Evolutionary conservation across 2,329 filamentous ascomycete species (phyloP).

Genomic region (Epichloe gansuensis): DNA sequence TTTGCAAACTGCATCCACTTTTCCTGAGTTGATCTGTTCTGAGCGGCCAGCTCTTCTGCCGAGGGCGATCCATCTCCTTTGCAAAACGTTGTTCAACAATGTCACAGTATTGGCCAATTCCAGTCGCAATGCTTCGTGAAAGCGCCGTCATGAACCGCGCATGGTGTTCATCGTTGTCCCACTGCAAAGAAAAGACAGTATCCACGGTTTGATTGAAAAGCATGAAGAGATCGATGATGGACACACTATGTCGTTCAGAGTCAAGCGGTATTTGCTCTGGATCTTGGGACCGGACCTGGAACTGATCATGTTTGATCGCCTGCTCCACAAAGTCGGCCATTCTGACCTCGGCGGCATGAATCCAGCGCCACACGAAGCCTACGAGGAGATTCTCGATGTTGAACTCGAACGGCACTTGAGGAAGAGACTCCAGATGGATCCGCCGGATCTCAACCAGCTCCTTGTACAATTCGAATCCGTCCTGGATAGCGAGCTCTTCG

Average conservation of each 20-base stretch:
- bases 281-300: slow-evolving; percentile 59
- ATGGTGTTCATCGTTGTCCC: slow-evolving; percentile 88
- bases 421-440: slow-evolving; percentile 66
- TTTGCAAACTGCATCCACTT: slow-evolving; percentile 89
- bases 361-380: slow-evolving; percentile 94
- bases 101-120: slow-evolving; percentile 84
- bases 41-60: slow-evolving; percentile 71
- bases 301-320: slow-evolving; percentile 81
- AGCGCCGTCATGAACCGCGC: slow-evolving; percentile 95
- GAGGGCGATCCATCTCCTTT: slow-evolving; percentile 85
- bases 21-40: slow-evolving; percentile 73
- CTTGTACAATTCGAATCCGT: slow-evolving; percentile 88
- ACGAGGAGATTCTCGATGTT: slow-evolving; percentile 76
- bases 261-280: slow-evolving; percentile 55
- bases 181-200: slow-evolving; percentile 73
- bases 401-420: slow-evolving; percentile 67
- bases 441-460: slow-evolving; percentile 75
- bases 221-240: slow-evolving; percentile 84
- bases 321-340: slow-evolving; percentile 78
- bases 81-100: slow-evolving; percentile 74
- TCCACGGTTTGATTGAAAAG: slow-evolving; percentile 88
- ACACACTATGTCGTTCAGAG: slow-evolving; percentile 82
- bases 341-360: slow-evolving; percentile 65
- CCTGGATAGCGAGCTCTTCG: slow-evolving; percentile 72
- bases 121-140: slow-evolving; percentile 70